Conservation (phyloP, 352 stramenopile genomes). For the Phytopythium delawarense region DNA sequence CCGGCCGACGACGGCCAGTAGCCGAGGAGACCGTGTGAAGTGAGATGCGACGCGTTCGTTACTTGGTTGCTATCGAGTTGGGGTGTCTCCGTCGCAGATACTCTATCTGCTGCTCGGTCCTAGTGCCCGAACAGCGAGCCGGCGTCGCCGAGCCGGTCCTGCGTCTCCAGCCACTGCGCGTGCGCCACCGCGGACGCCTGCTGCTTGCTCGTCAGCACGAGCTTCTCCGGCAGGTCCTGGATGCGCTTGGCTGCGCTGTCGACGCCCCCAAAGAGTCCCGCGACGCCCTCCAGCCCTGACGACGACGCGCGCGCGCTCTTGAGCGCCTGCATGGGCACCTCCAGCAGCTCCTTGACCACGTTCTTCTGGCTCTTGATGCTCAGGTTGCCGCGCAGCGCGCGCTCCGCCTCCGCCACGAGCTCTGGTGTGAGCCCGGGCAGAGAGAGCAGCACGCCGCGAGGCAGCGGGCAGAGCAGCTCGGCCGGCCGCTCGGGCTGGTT, state of each 20-base stretch:
- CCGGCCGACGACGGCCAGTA: neutral
- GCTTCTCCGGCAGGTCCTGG: slow-evolving; percentile 58
- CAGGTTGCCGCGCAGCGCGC: slow-evolving; percentile 59
- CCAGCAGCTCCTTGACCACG: slow-evolving; percentile 72
- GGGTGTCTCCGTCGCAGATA: slow-evolving; percentile 2
- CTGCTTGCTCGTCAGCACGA: slow-evolving; percentile 57
- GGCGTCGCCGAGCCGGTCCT: slow-evolving; percentile 41
- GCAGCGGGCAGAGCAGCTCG: slow-evolving; percentile 34
- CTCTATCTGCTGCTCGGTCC: neutral
- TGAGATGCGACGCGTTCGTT: neutral
- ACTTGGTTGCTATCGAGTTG: slow-evolving; percentile 12
- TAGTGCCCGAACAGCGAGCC: slow-evolving; percentile 42
- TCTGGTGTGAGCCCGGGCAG: slow-evolving; percentile 40
- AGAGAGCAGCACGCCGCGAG: slow-evolving; percentile 55
- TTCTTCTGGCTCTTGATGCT: slow-evolving; percentile 85
- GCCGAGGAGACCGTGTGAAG: neutral
- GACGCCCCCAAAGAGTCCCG: slow-evolving; percentile 15
- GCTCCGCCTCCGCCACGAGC: slow-evolving; percentile 46
- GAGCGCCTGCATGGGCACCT: slow-evolving; percentile 53
- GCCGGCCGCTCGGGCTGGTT: slow-evolving; percentile 56
- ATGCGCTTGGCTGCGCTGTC: slow-evolving; percentile 45
- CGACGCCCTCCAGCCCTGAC: slow-evolving; percentile 29
- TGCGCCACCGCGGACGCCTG: slow-evolving; percentile 25
- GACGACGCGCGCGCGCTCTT: slow-evolving; percentile 30
- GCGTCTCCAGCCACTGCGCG: slow-evolving; percentile 42